Evolutionary conservation across 2,329 filamentous ascomycete genomes (phyloP).

Genomic region (Nectriaceae sp.): DNA sequence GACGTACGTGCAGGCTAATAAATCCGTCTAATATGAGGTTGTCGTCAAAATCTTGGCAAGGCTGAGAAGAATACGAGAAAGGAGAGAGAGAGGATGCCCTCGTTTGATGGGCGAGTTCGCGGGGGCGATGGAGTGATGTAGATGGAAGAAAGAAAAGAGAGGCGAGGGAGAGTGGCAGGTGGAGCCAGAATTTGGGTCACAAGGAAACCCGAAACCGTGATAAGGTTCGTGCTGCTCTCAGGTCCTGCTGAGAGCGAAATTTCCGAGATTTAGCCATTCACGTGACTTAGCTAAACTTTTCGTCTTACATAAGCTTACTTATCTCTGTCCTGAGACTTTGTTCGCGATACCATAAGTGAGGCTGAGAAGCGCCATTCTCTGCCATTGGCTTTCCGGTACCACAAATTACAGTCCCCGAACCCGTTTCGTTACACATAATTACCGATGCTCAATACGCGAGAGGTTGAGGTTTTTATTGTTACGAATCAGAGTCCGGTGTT

Average conservation of each 20-base stretch:
- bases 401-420: too few relatives aligned
- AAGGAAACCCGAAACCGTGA: slow-evolving; percentile 9
- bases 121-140: slow-evolving; percentile 19
- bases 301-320: neutral
- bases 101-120: slow-evolving; percentile 16
- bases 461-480: too few relatives aligned
- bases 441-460: too few relatives aligned
- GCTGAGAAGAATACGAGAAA: slow-evolving; percentile 15
- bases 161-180: slow-evolving; percentile 19
- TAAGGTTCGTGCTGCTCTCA: neutral
- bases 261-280: slow-evolving; percentile 8
- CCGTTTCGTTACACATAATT: too few relatives aligned
- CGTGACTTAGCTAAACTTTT: too few relatives aligned
- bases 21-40: slow-evolving; percentile 15
- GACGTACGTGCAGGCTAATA: slow-evolving; percentile 13
- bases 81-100: slow-evolving; percentile 15
- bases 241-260: too few relatives aligned
- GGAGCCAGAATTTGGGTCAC: slow-evolving; percentile 19
- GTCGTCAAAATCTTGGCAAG: slow-evolving; percentile 19
- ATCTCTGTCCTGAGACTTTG: too few relatives aligned
- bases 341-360: too few relatives aligned
- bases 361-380: too few relatives aligned
- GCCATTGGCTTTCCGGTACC: too few relatives aligned
- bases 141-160: slow-evolving; percentile 14
- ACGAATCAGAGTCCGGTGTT: too few relatives aligned